Evolutionary conservation across 768 basidiomycete genomes (phyloP).

Genomic region (Pleurotus salmoneostramineus): DNA sequence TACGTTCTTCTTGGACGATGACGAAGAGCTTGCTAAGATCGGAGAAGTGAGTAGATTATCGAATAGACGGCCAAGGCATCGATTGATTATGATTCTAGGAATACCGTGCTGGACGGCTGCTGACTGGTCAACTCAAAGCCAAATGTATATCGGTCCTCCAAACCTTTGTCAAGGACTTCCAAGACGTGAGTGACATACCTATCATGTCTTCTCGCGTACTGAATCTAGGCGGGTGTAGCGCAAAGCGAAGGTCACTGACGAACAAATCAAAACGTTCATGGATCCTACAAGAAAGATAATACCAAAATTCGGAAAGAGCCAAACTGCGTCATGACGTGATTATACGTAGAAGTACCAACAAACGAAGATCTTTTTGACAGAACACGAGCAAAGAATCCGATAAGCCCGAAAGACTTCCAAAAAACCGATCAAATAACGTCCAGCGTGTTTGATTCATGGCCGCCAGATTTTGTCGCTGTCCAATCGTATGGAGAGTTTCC

Average conservation of each 20-base stretch:
- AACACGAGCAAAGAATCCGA: not conserved
- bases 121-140: conserved; percentile 91
- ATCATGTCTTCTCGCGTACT: conserved; percentile 4
- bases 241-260: conserved; percentile 77
- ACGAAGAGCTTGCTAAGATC: conserved; percentile 76
- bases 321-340: conserved; percentile 8
- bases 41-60: conserved; percentile 54
- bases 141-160: conserved; percentile 83
- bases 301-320: conserved; percentile 40
- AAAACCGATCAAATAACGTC: not conserved
- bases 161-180: conserved; percentile 80
- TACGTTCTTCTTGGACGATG: conserved; percentile 93
- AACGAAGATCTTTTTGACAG: not conserved
- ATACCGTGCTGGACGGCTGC: conserved; percentile 81
- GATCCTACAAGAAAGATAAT: conserved; percentile 75
- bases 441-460: conserved; percentile 6
- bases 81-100: conserved; percentile 49
- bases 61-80: not conserved
- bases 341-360: not conserved
- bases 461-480: conserved; percentile 35
- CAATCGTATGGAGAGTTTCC: conserved; percentile 41
- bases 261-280: conserved; percentile 74
- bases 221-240: conserved; percentile 42
- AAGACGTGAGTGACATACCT: conserved; percentile 48
- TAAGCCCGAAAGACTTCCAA: not conserved